A percentile compares a stretch with the other conserved stretches of the same genome.
Evolutionary conservation across 2,329 filamentous ascomycete genomes (phyloP).

Genomic region (Hypomyces perniciosus): DNA sequence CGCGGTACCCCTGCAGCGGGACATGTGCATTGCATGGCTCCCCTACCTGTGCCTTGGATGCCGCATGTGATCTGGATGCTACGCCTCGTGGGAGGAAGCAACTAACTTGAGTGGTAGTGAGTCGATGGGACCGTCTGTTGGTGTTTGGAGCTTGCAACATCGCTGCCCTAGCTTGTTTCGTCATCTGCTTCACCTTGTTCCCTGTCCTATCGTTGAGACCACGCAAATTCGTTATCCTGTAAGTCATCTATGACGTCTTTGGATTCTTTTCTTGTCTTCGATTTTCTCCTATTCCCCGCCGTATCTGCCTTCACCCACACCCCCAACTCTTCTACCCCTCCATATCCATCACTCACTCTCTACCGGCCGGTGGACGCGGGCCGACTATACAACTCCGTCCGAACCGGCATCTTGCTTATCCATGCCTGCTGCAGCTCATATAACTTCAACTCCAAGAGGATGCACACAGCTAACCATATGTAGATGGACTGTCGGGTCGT

Average conservation of each 20-base stretch:
- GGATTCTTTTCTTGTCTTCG: slow-evolving; percentile 8
- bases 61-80: slow-evolving; percentile 38
- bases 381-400: neutral
- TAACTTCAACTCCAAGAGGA: neutral
- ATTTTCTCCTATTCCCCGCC: slow-evolving; percentile 12
- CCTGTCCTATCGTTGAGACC: slow-evolving; percentile 74
- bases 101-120: slow-evolving; percentile 59
- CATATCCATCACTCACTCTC: slow-evolving; percentile 2
- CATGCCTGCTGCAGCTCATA: slow-evolving; percentile 7
- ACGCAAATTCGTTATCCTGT: slow-evolving; percentile 95
- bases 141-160: slow-evolving; percentile 89
- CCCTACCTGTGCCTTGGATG: slow-evolving; percentile 29
- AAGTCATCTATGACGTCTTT: slow-evolving; percentile 46
- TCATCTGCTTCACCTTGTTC: slow-evolving; percentile 86
- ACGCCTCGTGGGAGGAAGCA: slow-evolving; percentile 35
- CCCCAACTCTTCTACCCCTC: slow-evolving; percentile 2
- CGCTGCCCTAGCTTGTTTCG: slow-evolving; percentile 84
- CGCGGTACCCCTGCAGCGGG: slow-evolving; percentile 37
- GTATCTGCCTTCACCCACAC: slow-evolving; percentile 3
- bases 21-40: slow-evolving; percentile 37
- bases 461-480: slow-evolving; percentile 21
- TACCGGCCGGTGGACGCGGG: neutral
- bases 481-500: slow-evolving; percentile 92
- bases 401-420: neutral
- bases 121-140: slow-evolving; percentile 91